These are phyloP conservation scores for Periglandula ipomoeae DNA, from an alignment of 2,329 filamentous ascomycete species.

Conservation along the genomic window DNA sequence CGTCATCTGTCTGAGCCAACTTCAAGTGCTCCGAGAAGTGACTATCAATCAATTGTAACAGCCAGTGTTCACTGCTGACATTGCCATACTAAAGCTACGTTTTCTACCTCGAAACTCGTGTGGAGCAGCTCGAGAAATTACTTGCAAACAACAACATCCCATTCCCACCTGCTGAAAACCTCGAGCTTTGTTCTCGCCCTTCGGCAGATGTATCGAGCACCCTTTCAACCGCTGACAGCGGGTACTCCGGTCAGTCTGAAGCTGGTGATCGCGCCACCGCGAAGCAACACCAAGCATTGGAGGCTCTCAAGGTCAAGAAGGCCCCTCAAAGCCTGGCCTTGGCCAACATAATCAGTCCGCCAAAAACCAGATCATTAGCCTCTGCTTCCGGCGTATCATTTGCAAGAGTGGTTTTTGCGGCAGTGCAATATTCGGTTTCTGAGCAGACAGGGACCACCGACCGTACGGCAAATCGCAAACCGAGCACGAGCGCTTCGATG, in stretches of 20 bases:
- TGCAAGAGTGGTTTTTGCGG: constrained; percentile 86
- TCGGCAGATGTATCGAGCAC: constrained; percentile 27
- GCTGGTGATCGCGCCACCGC: constrained; percentile 17
- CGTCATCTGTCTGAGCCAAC: constrained; percentile 42
- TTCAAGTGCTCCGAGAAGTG: neutral
- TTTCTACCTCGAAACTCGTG: constrained; percentile 82
- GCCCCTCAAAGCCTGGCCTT: constrained; percentile 34
- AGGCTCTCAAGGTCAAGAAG: constrained; percentile 27
- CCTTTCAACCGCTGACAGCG: constrained; percentile 22
- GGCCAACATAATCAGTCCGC: constrained; percentile 67
- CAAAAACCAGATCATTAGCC: constrained; percentile 72
- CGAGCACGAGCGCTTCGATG: constrained; percentile 57
- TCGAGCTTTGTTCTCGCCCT: constrained; percentile 53
- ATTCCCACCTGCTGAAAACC: constrained; percentile 61
- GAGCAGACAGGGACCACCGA: constrained; percentile 43
- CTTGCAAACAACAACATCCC: constrained; percentile 60
- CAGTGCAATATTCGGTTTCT: constrained; percentile 65
- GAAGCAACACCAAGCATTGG: constrained; percentile 19
- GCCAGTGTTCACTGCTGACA: no score
- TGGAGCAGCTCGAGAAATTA: constrained; percentile 72
- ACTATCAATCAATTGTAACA: neutral
- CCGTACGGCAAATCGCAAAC: constrained; percentile 15
- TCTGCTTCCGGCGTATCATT: constrained; percentile 90
- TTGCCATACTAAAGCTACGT: constrained; percentile 60
- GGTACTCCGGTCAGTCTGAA: constrained; percentile 26